These are phyloP conservation scores for Ustilago trichophora DNA, from an alignment of 1,284 basidiomycete species.

Conservation along the genomic window DNA sequence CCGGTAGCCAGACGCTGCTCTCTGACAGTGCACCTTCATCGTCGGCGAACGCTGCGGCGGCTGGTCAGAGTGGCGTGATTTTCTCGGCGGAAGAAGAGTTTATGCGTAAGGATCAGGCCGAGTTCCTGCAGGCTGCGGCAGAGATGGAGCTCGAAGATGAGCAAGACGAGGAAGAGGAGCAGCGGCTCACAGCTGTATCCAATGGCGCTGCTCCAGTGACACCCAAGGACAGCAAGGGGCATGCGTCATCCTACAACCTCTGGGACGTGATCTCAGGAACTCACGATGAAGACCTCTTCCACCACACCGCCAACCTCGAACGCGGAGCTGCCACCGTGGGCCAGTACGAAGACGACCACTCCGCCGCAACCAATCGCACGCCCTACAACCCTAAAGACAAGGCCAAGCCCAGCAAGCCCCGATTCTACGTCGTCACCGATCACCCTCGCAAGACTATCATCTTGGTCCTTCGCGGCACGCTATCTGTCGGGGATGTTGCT, in stretches of 20 bases:
- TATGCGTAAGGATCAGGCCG: slow-evolving; percentile 39
- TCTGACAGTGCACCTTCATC: no score
- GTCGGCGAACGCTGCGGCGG: not conserved
- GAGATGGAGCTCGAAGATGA: slow-evolving; percentile 52
- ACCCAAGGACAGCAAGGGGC: slow-evolving; percentile 2
- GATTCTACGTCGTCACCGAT: slow-evolving; percentile 62
- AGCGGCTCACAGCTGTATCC: not conserved
- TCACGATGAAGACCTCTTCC: slow-evolving; percentile 59
- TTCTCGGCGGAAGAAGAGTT: slow-evolving; percentile 53
- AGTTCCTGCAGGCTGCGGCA: slow-evolving; percentile 48
- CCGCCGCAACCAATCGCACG: not conserved
- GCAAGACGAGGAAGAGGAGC: slow-evolving; percentile 33
- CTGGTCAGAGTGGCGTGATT: slow-evolving; percentile 10
- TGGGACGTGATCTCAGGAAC: slow-evolving; percentile 54
- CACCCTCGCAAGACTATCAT: slow-evolving; percentile 54
- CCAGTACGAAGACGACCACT: slow-evolving; percentile 36
- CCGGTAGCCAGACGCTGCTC: not conserved
- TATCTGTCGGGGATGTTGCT: slow-evolving; percentile 61
- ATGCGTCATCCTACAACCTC: slow-evolving; percentile 39
- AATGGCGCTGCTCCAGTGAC: not conserved
- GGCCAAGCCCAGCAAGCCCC: slow-evolving; percentile 42
- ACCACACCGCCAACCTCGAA: slow-evolving; percentile 49
- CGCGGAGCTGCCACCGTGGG: slow-evolving; percentile 40
- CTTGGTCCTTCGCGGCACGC: slow-evolving; percentile 60
- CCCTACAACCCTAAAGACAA: slow-evolving; percentile 15